Evolutionary conservation across 345 rosid genomes (phyloP), one percentile per base, ranked within the genome.

Genomic region (Theobroma cacao): DNA sequence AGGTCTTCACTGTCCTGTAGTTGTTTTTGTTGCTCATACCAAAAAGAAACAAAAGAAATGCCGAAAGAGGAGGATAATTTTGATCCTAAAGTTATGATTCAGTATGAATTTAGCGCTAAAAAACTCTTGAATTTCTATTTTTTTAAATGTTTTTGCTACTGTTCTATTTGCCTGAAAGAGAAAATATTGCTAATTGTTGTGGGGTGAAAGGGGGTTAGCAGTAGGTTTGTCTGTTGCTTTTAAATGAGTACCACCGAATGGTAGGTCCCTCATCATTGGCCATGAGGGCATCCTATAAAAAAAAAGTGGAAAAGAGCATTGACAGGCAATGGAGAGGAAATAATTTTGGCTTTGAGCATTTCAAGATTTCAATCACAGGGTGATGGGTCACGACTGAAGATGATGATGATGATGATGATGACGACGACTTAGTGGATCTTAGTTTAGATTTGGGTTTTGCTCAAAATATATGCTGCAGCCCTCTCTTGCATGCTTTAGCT

Each of bases 201-300:
- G 55, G 55, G 55, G 2, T 43, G n/a, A n/a, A 17, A 3, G 1
- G 18, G 61, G 17, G 40, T 5, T 30, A 30, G 66, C 6, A 30
- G 38, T 30, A 12, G 20, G 9, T 26, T 28, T 47, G 58, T 72
- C 12, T 20, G n/a, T 50, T 71, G 60, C 75, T 43, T 72, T 50
- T 18, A 34, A 53, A 72, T 52, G 75, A 34, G 75, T 22, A 24
- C 31, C 36, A 48, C 45, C 72, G 50, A 52, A 34, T 50, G 36
- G 79, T 76, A 63, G 79, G 79, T 50, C 79, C 79, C 33, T 50
- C 26, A 34, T 52, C 17, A n/a, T 76, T 34, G 50, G 34, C 20
- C 28, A n/a, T 53, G n/a, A n/a, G n/a, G n/a, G 62, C 36, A 40
- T 47, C 38, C 24, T 47, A 34, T 18, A 36, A 36, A 14, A 22